Evolutionary conservation across 345 rosid genomes (phyloP), one percentile per base, ranked within the genome.

Genomic region (Carallia brachiata): DNA sequence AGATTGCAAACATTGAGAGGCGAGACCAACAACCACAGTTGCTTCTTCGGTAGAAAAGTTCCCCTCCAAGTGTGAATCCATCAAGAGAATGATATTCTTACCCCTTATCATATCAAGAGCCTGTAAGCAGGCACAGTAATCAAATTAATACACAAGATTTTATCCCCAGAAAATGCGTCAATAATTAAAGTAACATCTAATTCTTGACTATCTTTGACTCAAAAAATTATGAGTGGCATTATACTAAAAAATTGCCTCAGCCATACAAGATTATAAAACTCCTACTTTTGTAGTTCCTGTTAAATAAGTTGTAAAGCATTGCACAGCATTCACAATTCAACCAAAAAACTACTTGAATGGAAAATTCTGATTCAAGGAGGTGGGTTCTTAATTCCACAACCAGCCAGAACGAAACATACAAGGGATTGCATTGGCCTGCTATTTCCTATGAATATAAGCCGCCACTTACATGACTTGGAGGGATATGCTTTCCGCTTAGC

Each of bases 41-140:
- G 98, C 99, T 79, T 96, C 95, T 77, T 96, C 97, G 1, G 85
- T 82, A 61, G 96, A 90, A 77, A 90, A 90, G 39, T 91, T 96
- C 28, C 95, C 98, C 68, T 90, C 97, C 61, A 92, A 83, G 78
- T 90, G 98, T 59, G 99, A 96, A 67, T 96, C 99, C 98, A 90
- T 89, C 70, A 96, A 82, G 19, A 79, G 72, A 72, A 65, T 79
- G 66, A 88, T 88, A 81, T 92, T 90, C 76, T 88, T 85, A 31
- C 88, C 89, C 12, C 87, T 87, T 55, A 96, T 96, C 97, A 89
- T 96, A 73, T 90, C 99, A 56, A 96, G 91, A 58, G 98, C 98
- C 99, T 96, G 88, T 48, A 75, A 30, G 54, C 59, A 68, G 40
- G 31, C 40, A 73, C 4, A 78, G n/a, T 65, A 18, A 67, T 67